A percentile compares a stretch with the other conserved stretches of the same genome.
These are phyloP conservation scores for Penicillium daleae DNA, from an alignment of 495 filamentous ascomycete species.

Conservation along the genomic window DNA sequence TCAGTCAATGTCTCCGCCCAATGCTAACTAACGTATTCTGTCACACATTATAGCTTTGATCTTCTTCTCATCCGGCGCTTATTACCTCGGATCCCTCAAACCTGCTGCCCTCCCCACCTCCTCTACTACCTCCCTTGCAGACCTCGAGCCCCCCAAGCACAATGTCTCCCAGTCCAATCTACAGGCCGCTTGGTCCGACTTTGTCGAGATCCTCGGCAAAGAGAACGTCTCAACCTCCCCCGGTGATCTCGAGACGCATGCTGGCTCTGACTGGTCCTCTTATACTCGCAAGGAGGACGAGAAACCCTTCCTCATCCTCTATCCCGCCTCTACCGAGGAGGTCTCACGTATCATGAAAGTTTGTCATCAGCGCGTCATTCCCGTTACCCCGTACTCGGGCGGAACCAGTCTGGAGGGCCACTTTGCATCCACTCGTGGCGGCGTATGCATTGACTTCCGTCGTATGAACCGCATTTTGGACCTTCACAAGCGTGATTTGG, in stretches of 20 bases:
- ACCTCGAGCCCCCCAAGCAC: slow-evolving; percentile 64
- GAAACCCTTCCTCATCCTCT: slow-evolving; percentile 53
- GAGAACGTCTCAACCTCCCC: slow-evolving; percentile 80
- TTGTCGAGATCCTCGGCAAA: slow-evolving; percentile 78
- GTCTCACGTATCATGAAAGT: slow-evolving; percentile 65
- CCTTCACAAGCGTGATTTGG: slow-evolving; percentile 61
- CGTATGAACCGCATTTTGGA: slow-evolving; percentile 64
- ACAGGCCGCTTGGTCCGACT: slow-evolving; percentile 93
- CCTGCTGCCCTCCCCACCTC: slow-evolving; percentile 60
- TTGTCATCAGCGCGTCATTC: slow-evolving; percentile 63
- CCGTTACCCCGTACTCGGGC: slow-evolving; percentile 65
- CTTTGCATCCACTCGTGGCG: slow-evolving; percentile 62
- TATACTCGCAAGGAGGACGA: slow-evolving; percentile 60
- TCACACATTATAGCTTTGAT: slow-evolving; percentile 49
- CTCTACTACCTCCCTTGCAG: slow-evolving; percentile 74
- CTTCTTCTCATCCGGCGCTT: slow-evolving; percentile 65
- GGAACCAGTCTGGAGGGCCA: slow-evolving; percentile 69
- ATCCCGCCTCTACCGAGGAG: slow-evolving; percentile 56
- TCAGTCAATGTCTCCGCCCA: background rate
- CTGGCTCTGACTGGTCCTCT: slow-evolving; percentile 88
- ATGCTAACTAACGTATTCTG: slow-evolving; percentile 8
- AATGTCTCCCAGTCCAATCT: slow-evolving; percentile 75
- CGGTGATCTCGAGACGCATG: slow-evolving; percentile 69
- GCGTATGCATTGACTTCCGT: slow-evolving; percentile 66
- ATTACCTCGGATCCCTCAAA: slow-evolving; percentile 69